phyloP scores from a whole-genome alignment of 805 yeast species.

The Ogataea dorogensis region DNA sequence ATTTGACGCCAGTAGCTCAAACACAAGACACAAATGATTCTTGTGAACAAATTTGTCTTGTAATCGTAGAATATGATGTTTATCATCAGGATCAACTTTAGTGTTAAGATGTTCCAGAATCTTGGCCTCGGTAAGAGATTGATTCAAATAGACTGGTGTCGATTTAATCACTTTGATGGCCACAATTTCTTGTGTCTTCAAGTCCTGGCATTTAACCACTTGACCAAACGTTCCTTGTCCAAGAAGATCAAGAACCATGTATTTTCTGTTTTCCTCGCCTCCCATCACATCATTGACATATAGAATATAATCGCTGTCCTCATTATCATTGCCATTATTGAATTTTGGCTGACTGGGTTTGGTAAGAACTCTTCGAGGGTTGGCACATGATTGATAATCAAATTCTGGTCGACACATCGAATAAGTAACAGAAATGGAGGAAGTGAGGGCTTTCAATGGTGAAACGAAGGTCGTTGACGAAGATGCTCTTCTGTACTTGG shows the following conservation, averaged over 20 bases:
- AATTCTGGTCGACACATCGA: slow-evolving; percentile 82
- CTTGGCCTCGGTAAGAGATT: slow-evolving; percentile 86
- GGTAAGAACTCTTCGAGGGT: slow-evolving; percentile 89
- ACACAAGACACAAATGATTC: slow-evolving; percentile 89
- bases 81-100: slow-evolving; percentile 64
- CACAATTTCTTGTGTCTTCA: slow-evolving; percentile 73
- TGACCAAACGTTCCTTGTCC: slow-evolving; percentile 99
- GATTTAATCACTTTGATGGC: slow-evolving; percentile 95
- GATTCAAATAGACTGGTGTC: slow-evolving; percentile 86
- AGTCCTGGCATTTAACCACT: slow-evolving; percentile 88
- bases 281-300: slow-evolving; percentile 95
- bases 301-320: slow-evolving; percentile 83
- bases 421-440: slow-evolving; percentile 75
- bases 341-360: slow-evolving; percentile 83
- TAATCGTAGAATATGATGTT: slow-evolving; percentile 72
- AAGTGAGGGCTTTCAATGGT: slow-evolving; percentile 79
- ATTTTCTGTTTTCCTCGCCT: slow-evolving; percentile 76
- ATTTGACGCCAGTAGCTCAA: slow-evolving; percentile 85
- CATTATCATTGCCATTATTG: slow-evolving; percentile 85
- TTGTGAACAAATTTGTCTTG: slow-evolving; percentile 89
- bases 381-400: slow-evolving; percentile 76
- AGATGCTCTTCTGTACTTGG: slow-evolving; percentile 70
- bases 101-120: slow-evolving; percentile 78
- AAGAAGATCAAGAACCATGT: slow-evolving; percentile 81
- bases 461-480: slow-evolving; percentile 63